Evolutionary conservation across 1,284 basidiomycete genomes (phyloP).

Genomic region (Microbotryum violaceum): DNA sequence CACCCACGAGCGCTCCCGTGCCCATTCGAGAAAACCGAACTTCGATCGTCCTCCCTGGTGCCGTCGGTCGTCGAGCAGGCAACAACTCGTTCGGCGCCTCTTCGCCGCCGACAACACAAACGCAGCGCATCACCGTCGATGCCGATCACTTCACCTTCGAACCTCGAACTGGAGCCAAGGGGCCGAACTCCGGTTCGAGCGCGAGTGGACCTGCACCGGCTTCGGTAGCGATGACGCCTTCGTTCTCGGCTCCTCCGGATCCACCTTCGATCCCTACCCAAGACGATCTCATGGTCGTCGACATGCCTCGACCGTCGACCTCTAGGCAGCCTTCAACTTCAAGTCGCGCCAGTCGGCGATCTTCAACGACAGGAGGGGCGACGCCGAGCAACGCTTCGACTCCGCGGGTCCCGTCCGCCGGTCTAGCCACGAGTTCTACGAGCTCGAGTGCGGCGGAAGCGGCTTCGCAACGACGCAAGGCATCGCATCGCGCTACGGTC

Average conservation of each 20-base stretch:
- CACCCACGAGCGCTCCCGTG: too few species aligned
- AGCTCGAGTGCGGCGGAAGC: constrained; percentile 1
- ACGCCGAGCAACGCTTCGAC: too few species aligned
- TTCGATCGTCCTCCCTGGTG: constrained; percentile 1
- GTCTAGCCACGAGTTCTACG: neutral
- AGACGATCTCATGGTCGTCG: neutral
- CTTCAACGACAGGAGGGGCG: too few species aligned
- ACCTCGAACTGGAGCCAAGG: constrained; percentile 3
- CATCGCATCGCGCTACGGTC: constrained; percentile 66
- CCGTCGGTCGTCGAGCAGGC: constrained; percentile 7
- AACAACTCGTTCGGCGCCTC: constrained; percentile 2
- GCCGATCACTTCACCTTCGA: constrained; percentile 31
- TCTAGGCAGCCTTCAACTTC: neutral
- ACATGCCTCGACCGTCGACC: constrained; percentile 6
- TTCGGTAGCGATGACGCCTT: constrained; percentile 3
- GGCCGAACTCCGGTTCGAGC: neutral
- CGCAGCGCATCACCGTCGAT: constrained; percentile 23
- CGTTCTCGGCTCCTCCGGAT: constrained; percentile 18
- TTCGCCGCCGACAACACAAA: constrained; percentile 22
- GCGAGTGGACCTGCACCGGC: neutral
- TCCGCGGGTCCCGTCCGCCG: neutral
- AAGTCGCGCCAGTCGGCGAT: too few species aligned
- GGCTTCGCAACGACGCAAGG: constrained; percentile 34
- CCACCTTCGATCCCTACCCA: constrained; percentile 1
- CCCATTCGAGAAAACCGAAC: too few species aligned